phyloP scores from a whole-genome alignment of 2,329 filamentous ascomycete genomes.

The Cordyceps tenuipes region DNA sequence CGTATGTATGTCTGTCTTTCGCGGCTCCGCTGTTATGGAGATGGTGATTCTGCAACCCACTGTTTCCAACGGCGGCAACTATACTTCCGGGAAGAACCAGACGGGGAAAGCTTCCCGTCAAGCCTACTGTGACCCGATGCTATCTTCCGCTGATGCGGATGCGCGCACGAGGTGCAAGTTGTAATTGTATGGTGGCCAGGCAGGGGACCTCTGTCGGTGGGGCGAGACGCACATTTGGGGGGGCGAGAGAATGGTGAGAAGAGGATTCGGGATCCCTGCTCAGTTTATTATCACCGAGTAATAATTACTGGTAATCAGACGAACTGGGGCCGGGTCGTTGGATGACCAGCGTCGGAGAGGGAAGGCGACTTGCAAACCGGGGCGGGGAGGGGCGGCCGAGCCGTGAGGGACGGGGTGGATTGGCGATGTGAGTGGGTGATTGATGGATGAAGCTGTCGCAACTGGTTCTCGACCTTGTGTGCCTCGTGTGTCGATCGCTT shows the following conservation, averaged over 20 bases:
- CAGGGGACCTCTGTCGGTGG: slow-evolving; percentile 4
- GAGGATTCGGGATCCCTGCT: neutral
- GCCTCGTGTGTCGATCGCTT: too few species aligned
- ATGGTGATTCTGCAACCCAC: neutral
- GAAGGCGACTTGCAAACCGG: neutral
- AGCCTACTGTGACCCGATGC: neutral
- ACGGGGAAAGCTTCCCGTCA: slow-evolving; percentile 4
- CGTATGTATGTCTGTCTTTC: neutral
- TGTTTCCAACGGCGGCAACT: neutral
- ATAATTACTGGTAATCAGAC: neutral
- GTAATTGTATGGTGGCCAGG: neutral
- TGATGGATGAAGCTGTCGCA: neutral
- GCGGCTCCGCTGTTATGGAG: neutral
- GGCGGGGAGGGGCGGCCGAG: neutral
- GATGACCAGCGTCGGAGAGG: neutral
- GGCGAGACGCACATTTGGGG: slow-evolving; percentile 5
- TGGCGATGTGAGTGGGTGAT: neutral
- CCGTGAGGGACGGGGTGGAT: neutral
- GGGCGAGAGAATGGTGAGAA: neutral
- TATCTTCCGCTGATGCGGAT: slow-evolving; percentile 5
- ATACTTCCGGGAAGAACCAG: neutral
- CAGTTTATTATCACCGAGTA: neutral
- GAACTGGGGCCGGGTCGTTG: neutral
- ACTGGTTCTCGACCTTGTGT: too few species aligned
- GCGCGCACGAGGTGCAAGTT: neutral